These are phyloP conservation scores for Annulohypoxylon maeteangense DNA, from an alignment of 495 filamentous ascomycete species.

Conservation along the genomic window DNA sequence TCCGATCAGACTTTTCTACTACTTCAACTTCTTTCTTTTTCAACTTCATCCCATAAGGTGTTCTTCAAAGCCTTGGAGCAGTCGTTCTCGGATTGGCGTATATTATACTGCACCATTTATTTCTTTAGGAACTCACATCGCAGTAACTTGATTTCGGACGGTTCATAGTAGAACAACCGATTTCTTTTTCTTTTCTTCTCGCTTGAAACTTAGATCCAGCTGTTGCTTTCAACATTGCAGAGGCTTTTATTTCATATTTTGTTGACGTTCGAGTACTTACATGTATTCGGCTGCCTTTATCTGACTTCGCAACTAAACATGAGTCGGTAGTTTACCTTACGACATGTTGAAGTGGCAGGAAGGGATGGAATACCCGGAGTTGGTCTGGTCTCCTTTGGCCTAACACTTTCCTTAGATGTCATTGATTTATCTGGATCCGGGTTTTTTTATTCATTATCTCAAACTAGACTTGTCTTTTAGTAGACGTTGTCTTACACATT, in stretches of 20 bases:
- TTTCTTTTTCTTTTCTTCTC: slow-evolving; percentile 24
- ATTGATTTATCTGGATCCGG: slow-evolving; percentile 5
- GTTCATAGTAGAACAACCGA: slow-evolving; percentile 43
- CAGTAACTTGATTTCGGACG: slow-evolving; percentile 10
- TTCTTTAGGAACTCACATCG: not conserved
- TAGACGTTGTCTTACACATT: not conserved
- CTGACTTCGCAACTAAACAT: not conserved
- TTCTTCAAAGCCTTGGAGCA: not conserved
- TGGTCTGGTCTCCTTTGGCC: not conserved
- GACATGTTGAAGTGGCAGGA: not conserved
- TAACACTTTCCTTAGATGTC: not conserved
- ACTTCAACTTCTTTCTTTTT: slow-evolving; percentile 28
- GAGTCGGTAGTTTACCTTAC: slow-evolving; percentile 34
- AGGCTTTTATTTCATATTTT: slow-evolving; percentile 6
- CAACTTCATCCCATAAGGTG: slow-evolving; percentile 29
- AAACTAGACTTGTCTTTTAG: not conserved
- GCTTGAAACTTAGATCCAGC: not conserved
- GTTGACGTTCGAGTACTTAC: slow-evolving; percentile 11
- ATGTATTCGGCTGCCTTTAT: not conserved
- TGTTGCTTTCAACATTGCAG: not conserved
- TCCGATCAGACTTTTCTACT: slow-evolving; percentile 30
- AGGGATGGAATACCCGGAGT: not conserved
- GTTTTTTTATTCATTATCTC: not conserved
- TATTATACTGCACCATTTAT: not conserved
- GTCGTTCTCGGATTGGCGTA: not conserved